Conservation (phyloP, 1,284 basidiomycete genomes). For the Cryptococcus sp. region DNA sequence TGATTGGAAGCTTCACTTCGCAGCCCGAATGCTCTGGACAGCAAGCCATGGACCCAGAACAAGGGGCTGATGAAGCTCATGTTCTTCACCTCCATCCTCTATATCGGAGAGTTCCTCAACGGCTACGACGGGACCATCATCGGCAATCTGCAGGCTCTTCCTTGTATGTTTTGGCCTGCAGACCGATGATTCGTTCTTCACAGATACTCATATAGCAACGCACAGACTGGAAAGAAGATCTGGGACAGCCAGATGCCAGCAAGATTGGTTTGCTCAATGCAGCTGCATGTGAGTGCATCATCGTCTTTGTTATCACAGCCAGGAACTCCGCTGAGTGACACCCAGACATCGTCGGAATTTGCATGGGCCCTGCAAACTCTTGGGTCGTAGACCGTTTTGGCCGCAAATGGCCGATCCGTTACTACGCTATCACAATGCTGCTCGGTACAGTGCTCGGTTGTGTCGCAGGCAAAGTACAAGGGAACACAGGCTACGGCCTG, state of each 20-base stretch:
- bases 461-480: constrained; percentile 5
- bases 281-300: background rate
- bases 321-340: no score
- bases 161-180: background rate
- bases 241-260: constrained; percentile 9
- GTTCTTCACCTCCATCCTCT: constrained; percentile 11
- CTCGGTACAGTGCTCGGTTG: constrained; percentile 10
- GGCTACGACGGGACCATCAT: constrained; percentile 20
- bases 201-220: no score
- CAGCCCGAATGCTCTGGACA: constrained; percentile 7
- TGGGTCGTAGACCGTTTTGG: constrained; percentile 11
- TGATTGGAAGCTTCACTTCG: no score
- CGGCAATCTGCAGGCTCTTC: constrained; percentile 8
- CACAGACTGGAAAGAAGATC: constrained; percentile 11
- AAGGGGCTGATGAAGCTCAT: constrained; percentile 1
- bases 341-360: constrained; percentile 9
- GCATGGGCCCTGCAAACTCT: constrained; percentile 12
- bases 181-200: background rate
- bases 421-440: constrained; percentile 8
- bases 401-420: constrained; percentile 10
- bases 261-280: constrained; percentile 14
- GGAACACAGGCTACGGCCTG: constrained; percentile 6
- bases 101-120: constrained; percentile 13
- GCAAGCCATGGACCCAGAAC: constrained; percentile 3
- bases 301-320: no score